These are phyloP conservation scores for Senna siamea DNA, from an alignment of 306 rosid genomes.

Conservation along the genomic window DNA sequence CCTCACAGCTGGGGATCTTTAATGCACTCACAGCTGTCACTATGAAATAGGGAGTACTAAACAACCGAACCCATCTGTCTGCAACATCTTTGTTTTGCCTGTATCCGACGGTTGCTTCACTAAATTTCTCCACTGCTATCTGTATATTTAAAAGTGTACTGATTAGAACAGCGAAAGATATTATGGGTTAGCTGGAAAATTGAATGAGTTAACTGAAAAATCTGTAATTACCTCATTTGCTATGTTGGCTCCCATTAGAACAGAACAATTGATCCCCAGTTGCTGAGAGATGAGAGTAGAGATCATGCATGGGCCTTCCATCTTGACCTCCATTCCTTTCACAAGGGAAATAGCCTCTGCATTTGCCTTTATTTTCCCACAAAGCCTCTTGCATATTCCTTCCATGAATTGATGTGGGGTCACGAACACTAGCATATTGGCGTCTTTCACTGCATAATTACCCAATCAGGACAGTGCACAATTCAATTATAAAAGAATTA, in stretches of 20 bases:
- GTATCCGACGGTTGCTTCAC: slow-evolving; percentile 53
- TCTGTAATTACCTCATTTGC: slow-evolving; percentile 98
- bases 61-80: slow-evolving; percentile 48
- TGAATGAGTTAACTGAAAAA: neutral
- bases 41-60: slow-evolving; percentile 46
- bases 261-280: slow-evolving; percentile 81
- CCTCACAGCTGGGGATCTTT: too few species aligned
- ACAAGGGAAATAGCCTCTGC: slow-evolving; percentile 86
- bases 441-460: slow-evolving; percentile 66
- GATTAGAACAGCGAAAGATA: slow-evolving; percentile 4
- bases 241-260: slow-evolving; percentile 92
- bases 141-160: slow-evolving; percentile 28
- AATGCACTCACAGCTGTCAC: slow-evolving; percentile 72
- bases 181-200: slow-evolving; percentile 2
- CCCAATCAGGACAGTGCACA: slow-evolving; percentile 34
- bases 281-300: slow-evolving; percentile 72
- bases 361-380: slow-evolving; percentile 65
- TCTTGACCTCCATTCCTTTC: slow-evolving; percentile 96
- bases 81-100: slow-evolving; percentile 42
- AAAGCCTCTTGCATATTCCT: slow-evolving; percentile 74
- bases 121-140: slow-evolving; percentile 58
- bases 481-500: neutral
- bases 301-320: slow-evolving; percentile 96
- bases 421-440: slow-evolving; percentile 90
- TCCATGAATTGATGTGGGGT: slow-evolving; percentile 95